These are phyloP conservation scores for Leccinum subgranulosum DNA, from an alignment of 768 basidiomycete genomes.

Conservation along the genomic window DNA sequence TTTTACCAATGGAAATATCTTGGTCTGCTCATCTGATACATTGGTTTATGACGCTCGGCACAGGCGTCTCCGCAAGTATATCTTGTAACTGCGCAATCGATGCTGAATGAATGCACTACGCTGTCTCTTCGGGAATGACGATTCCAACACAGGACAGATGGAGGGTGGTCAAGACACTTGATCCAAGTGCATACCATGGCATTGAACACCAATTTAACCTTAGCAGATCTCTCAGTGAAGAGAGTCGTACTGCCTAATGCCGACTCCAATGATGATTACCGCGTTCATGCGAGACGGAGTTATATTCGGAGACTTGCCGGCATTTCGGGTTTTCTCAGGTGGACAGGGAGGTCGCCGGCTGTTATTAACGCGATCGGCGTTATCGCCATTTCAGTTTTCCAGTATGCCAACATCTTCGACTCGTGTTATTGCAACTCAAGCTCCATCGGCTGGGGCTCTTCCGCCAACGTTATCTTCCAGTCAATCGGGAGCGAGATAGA, in stretches of 20 bases:
- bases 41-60: too few relatives aligned
- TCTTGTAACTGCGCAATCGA: too few relatives aligned
- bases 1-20: too few relatives aligned
- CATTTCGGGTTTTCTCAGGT: conserved; percentile 20
- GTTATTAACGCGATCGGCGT: conserved; percentile 25
- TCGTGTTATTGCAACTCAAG: conserved; percentile 33
- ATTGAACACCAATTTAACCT: too few relatives aligned
- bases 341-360: conserved; percentile 27
- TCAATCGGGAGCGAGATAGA: conserved; percentile 16
- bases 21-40: too few relatives aligned
- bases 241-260: not conserved
- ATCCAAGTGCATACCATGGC: too few relatives aligned
- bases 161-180: too few relatives aligned
- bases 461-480: conserved; percentile 31
- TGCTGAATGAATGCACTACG: too few relatives aligned
- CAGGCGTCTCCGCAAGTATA: too few relatives aligned
- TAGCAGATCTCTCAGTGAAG: not conserved
- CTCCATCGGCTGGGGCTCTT: conserved; percentile 10
- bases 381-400: conserved; percentile 24
- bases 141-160: too few relatives aligned
- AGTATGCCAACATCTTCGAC: conserved; percentile 25
- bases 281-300: not conserved
- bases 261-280: not conserved
- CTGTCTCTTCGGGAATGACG: too few relatives aligned
- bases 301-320: not conserved